A percentile compares a stretch with the other conserved stretches of the same genome.
Evolutionary conservation across 2,329 filamentous ascomycete species (phyloP).

Genomic region (Penicillium paneum): DNA sequence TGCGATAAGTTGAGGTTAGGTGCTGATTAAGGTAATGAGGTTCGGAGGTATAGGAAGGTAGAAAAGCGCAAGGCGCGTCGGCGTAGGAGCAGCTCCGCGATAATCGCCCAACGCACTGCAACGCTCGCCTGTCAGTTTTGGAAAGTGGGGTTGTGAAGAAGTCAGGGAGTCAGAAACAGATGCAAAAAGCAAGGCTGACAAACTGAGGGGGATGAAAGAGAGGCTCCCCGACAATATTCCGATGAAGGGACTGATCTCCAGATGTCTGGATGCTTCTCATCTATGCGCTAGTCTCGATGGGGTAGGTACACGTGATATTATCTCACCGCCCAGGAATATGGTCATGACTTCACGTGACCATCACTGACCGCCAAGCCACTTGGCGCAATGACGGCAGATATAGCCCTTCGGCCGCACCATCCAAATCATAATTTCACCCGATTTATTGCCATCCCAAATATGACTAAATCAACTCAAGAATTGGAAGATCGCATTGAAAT

Average conservation of each 20-base stretch:
- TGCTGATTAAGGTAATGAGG: constrained; percentile 7
- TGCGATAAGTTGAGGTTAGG: constrained; percentile 10
- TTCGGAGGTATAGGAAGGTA: neutral
- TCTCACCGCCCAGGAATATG: neutral
- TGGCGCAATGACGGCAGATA: neutral
- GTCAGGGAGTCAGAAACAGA: constrained; percentile 13
- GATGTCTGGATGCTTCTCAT: constrained; percentile 31
- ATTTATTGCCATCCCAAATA: too few relatives aligned
- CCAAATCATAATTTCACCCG: too few relatives aligned
- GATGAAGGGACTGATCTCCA: constrained; percentile 26
- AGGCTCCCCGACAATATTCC: constrained; percentile 25
- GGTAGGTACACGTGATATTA: constrained; percentile 21
- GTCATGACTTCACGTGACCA: neutral
- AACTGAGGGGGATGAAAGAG: constrained; percentile 27
- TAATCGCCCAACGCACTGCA: constrained; percentile 25
- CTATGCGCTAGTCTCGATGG: constrained; percentile 21
- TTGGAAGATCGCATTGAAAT: too few relatives aligned
- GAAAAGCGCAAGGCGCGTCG: constrained; percentile 24
- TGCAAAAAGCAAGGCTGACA: constrained; percentile 18
- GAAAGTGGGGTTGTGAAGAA: constrained; percentile 7
- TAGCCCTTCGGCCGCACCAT: too few relatives aligned
- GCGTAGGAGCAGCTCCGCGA: constrained; percentile 15
- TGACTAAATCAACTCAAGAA: too few relatives aligned
- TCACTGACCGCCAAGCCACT: neutral
- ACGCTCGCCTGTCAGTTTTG: constrained; percentile 21